Evolutionary conservation across 371 early-diverging fungal genomes (phyloP).

Genomic region (Mucor plumbeus): DNA sequence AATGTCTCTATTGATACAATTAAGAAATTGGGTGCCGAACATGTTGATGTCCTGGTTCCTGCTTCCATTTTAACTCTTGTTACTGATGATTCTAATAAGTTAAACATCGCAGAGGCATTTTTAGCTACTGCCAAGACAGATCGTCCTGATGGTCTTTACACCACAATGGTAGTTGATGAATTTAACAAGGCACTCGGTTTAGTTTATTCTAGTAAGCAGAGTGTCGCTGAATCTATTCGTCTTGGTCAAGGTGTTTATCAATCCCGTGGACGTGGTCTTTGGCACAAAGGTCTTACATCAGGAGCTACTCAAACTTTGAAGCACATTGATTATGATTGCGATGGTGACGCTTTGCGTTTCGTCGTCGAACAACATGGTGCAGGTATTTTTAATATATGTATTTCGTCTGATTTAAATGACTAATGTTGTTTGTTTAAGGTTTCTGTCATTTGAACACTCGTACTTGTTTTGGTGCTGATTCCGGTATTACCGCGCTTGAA

Average conservation of each 20-base stretch:
- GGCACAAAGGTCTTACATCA: constrained; percentile 95
- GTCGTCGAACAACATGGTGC: constrained; percentile 87
- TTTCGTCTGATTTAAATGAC: not conserved
- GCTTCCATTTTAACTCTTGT: constrained; percentile 42
- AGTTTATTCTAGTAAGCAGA: constrained; percentile 86
- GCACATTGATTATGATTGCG: constrained; percentile 87
- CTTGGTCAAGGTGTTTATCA: constrained; percentile 91
- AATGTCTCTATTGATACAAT: constrained; percentile 43
- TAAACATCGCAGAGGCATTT: constrained; percentile 76
- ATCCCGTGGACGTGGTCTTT: constrained; percentile 88
- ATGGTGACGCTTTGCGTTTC: constrained; percentile 88
- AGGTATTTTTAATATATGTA: constrained; percentile 50
- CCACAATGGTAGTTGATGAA: constrained; percentile 94
- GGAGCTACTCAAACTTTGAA: constrained; percentile 89
- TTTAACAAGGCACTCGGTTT: constrained; percentile 88
- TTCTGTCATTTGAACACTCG: constrained; percentile 94
- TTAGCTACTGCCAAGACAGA: constrained; percentile 75
- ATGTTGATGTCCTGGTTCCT: constrained; percentile 48
- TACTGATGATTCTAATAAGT: constrained; percentile 21
- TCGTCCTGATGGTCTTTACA: constrained; percentile 86
- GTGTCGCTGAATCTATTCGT: constrained; percentile 82
- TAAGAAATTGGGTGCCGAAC: constrained; percentile 38
- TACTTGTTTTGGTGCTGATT: constrained; percentile 88
- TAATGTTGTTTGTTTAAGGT: constrained; percentile 47
- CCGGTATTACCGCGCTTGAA: constrained; percentile 77